Percentiles rank a stretch among this genome's conserved stretches.
Evolutionary conservation across 202 grass and related monocot species (phyloP).

Genomic region (Schoenoplectus triqueter): DNA sequence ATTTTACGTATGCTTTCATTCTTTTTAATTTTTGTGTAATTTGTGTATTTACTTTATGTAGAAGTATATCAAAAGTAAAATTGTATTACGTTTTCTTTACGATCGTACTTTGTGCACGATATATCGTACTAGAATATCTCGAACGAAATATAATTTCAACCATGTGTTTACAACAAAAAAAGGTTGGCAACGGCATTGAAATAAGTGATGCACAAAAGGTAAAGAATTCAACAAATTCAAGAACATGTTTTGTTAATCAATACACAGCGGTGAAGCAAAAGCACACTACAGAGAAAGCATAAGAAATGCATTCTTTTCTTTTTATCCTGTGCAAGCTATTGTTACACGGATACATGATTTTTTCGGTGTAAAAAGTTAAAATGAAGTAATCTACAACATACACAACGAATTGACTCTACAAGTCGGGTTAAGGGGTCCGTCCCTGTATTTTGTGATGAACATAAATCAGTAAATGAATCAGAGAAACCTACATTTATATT

Average conservation of each 20-base stretch:
- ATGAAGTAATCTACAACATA: constrained; percentile 44
- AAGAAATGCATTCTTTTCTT: constrained; percentile 34
- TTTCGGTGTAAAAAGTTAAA: constrained; percentile 16
- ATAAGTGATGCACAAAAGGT: not conserved
- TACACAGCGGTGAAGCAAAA: constrained; percentile 33
- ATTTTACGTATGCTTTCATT: not conserved
- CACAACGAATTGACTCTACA: constrained; percentile 40
- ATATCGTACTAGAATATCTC: not conserved
- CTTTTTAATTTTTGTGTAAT: not conserved
- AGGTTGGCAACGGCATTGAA: not conserved
- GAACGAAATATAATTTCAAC: not conserved
- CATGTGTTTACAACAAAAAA: not conserved
- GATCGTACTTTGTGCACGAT: not conserved
- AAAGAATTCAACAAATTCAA: not conserved
- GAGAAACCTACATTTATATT: constrained; percentile 42
- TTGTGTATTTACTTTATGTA: not conserved
- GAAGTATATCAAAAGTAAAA: not conserved
- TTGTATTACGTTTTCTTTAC: not conserved
- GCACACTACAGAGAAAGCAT: constrained; percentile 33
- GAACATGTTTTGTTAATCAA: constrained; percentile 29
- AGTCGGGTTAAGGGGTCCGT: constrained; percentile 8
- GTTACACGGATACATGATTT: constrained; percentile 22
- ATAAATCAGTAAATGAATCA: constrained; percentile 38
- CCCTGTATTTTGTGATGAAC: constrained; percentile 20
- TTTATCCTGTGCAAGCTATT: constrained; percentile 31